These are phyloP conservation scores for Teunomyces cretensis DNA, from an alignment of 805 yeast species.

Conservation along the genomic window DNA sequence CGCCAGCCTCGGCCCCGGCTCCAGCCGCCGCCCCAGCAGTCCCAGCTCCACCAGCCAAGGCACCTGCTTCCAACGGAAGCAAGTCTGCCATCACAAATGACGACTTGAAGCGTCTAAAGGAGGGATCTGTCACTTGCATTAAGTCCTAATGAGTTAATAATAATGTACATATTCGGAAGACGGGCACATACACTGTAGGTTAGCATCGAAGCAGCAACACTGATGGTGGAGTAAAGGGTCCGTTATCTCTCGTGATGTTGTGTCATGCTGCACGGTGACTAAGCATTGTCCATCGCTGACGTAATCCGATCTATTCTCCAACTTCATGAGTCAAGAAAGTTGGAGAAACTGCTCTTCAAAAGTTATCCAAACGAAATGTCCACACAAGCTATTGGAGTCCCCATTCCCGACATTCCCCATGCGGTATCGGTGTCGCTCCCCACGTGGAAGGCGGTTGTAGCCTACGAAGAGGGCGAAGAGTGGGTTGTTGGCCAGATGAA, in stretches of 20 bases:
- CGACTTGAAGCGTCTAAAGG: constrained; percentile 50
- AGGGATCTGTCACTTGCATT: constrained; percentile 77
- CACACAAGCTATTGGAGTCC: constrained; percentile 62
- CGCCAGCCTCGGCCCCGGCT: constrained; percentile 23
- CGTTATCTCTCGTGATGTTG: not conserved
- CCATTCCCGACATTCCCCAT: constrained; percentile 89
- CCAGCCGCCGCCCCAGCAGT: constrained; percentile 23
- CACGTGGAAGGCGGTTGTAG: constrained; percentile 91
- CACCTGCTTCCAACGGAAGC: not conserved
- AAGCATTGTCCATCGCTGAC: not conserved
- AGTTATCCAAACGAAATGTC: constrained; percentile 19
- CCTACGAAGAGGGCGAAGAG: constrained; percentile 86
- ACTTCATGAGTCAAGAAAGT: not conserved
- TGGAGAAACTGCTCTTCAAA: not conserved
- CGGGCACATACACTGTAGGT: no score
- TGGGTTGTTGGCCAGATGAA: constrained; percentile 76
- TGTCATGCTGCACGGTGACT: not conserved
- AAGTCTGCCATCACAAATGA: constrained; percentile 1
- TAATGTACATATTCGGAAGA: not conserved
- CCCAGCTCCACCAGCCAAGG: constrained; percentile 16
- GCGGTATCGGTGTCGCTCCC: constrained; percentile 95
- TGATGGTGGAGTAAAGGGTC: not conserved
- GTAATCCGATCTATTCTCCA: not conserved
- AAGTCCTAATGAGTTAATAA: constrained; percentile 42
- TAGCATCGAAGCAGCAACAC: no score